Conservation (phyloP, 2,329 filamentous ascomycete genomes). For the Ophiostoma fasciatum region DNA sequence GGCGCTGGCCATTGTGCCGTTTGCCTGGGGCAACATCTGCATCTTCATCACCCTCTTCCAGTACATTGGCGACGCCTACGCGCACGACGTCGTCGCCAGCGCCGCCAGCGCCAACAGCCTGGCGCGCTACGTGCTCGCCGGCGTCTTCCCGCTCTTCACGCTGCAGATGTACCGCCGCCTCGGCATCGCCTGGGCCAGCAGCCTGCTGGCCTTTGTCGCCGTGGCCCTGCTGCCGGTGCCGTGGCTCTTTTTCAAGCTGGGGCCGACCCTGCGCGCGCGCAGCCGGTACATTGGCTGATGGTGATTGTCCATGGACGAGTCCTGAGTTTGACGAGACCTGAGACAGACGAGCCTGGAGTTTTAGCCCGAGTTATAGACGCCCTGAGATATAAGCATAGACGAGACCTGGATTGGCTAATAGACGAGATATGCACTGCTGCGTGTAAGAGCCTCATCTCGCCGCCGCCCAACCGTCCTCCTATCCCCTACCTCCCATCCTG, state of each 20-base stretch:
- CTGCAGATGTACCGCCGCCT: conserved; percentile 35
- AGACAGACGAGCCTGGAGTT: no score
- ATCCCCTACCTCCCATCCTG: no score
- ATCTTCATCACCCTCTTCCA: conserved; percentile 38
- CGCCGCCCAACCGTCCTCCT: no score
- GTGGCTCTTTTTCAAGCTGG: conserved; percentile 36
- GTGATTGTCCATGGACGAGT: no score
- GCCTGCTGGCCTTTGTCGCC: conserved; percentile 31
- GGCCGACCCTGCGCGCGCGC: conserved; percentile 23
- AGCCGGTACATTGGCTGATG: conserved; percentile 22
- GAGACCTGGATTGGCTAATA: no score
- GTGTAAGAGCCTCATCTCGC: no score
- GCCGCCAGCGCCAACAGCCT: conserved; percentile 45
- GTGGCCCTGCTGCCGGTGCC: conserved; percentile 34
- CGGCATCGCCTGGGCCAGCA: conserved; percentile 31
- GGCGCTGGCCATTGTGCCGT: conserved; percentile 35
- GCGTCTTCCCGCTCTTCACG: conserved; percentile 45
- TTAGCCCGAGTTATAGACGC: no score
- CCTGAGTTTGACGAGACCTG: no score
- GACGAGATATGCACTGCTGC: no score
- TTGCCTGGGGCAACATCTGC: conserved; percentile 45
- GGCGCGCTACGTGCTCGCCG: conserved; percentile 38
- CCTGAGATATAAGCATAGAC: no score
- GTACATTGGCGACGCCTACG: conserved; percentile 42
- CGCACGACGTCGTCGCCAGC: conserved; percentile 38